A percentile compares a stretch with the other conserved stretches of the same genome.
Evolutionary conservation across 225 moss, liverwort and hornwort genomes (phyloP).

Genomic region (Marchantia polymorpha): DNA sequence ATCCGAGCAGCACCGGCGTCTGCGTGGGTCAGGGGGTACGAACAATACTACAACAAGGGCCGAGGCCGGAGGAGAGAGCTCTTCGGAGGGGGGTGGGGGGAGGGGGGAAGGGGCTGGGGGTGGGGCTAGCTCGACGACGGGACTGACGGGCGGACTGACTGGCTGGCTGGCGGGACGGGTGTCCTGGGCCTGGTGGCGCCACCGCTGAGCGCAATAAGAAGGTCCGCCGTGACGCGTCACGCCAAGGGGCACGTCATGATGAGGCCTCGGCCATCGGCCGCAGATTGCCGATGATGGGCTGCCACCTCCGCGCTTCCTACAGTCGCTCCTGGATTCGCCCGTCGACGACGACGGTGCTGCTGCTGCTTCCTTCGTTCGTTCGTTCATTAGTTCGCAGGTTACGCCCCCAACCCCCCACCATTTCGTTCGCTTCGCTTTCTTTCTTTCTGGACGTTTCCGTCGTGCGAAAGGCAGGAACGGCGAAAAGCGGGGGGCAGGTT

Average conservation of each 20-base stretch:
- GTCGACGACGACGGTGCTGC: background rate
- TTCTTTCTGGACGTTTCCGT: background rate
- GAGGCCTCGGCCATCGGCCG: background rate
- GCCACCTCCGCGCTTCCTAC: background rate
- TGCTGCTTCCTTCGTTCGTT: too few relatives aligned
- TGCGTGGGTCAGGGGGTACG: background rate
- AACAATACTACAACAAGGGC: constrained; percentile 1
- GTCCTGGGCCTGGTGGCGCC: constrained; percentile 5
- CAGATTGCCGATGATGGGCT: background rate
- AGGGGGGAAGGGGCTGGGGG: background rate
- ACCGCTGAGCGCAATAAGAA: constrained; percentile 10
- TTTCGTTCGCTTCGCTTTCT: background rate
- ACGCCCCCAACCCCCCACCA: background rate
- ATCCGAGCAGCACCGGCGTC: background rate
- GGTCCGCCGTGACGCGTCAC: background rate
- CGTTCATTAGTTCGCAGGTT: background rate
- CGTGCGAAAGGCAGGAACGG: background rate
- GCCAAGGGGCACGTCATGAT: background rate
- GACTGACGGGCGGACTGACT: background rate
- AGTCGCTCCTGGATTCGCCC: background rate
- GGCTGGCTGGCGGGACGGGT: constrained; percentile 3
- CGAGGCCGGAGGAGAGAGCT: background rate
- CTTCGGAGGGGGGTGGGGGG: too few relatives aligned
- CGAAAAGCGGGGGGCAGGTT: background rate
- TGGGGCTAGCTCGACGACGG: background rate